phyloP scores from a whole-genome alignment of 2,329 filamentous ascomycete species.

The Bipolaris sorokiniana region DNA sequence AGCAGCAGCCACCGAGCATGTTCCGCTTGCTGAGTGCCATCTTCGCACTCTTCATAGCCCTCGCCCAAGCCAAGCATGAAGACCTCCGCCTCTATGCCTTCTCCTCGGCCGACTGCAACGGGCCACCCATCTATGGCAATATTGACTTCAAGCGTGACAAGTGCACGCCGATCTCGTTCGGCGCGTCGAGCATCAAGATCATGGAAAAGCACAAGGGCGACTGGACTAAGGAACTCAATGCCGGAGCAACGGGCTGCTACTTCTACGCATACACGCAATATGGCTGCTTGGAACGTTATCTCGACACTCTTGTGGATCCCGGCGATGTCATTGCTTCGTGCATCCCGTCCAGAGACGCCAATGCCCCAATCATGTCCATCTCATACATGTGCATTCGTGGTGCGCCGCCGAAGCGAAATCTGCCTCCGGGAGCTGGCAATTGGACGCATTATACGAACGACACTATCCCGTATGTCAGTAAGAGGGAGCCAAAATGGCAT shows the following conservation, averaged over 20 bases:
- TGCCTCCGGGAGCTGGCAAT: no score
- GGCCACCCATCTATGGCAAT: slow-evolving; percentile 18
- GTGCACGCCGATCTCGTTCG: slow-evolving; percentile 23
- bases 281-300: slow-evolving; percentile 12
- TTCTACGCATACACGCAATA: slow-evolving; percentile 19
- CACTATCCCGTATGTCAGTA: no score
- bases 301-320: not conserved
- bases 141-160: slow-evolving; percentile 26
- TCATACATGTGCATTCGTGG: not conserved
- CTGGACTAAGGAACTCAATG: slow-evolving; percentile 22
- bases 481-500: no score
- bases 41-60: slow-evolving; percentile 21
- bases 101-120: slow-evolving; percentile 23
- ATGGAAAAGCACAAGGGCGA: slow-evolving; percentile 10
- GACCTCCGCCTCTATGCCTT: slow-evolving; percentile 26
- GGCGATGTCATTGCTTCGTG: slow-evolving; percentile 18
- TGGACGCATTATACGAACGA: no score
- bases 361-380: not conserved
- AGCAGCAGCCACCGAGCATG: slow-evolving; percentile 14
- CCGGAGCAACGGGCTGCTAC: slow-evolving; percentile 15
- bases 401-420: not conserved
- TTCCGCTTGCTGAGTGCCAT: slow-evolving; percentile 19
- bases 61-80: slow-evolving; percentile 22
- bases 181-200: slow-evolving; percentile 26
- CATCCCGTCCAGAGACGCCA: not conserved